These are phyloP conservation scores for Cystoisospora suis DNA, from an alignment of 169 alveolate species.

Conservation along the genomic window DNA sequence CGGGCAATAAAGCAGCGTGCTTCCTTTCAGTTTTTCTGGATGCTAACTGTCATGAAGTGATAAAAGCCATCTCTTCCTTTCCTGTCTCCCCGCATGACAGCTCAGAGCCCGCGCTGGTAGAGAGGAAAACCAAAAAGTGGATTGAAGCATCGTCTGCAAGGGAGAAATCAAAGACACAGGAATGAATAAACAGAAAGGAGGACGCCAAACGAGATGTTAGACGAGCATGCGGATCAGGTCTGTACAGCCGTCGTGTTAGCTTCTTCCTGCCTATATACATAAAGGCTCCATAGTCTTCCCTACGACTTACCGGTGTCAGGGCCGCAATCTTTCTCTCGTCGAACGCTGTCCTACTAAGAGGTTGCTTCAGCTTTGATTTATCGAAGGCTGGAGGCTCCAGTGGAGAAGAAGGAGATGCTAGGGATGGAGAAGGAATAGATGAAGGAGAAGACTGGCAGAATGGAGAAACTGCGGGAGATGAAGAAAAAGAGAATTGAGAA, in stretches of 20 bases:
- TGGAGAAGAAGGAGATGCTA: background rate
- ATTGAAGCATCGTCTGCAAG: background rate
- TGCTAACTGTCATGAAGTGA: too few relatives aligned
- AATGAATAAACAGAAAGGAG: background rate
- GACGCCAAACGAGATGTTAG: background rate
- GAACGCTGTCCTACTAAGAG: background rate
- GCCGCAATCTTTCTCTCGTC: background rate
- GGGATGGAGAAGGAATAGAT: background rate
- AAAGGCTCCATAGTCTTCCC: too few relatives aligned
- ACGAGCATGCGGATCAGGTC: background rate
- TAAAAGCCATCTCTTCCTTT: too few relatives aligned
- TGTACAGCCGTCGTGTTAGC: background rate
- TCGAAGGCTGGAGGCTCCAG: background rate
- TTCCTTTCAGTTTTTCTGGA: too few relatives aligned
- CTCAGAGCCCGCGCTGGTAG: too few relatives aligned
- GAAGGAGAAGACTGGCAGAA: background rate
- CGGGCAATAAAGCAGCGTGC: too few relatives aligned
- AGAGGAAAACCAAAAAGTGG: background rate
- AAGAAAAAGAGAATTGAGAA: background rate
- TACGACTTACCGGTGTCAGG: slow-evolving; percentile 14
- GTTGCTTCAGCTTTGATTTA: background rate
- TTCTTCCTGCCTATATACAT: too few relatives aligned
- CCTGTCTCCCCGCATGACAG: too few relatives aligned
- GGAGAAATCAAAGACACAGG: background rate
- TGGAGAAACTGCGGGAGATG: background rate